Evolutionary conservation across 2,329 filamentous ascomycete species (phyloP).

Genomic region (Aspergillus sp.): DNA sequence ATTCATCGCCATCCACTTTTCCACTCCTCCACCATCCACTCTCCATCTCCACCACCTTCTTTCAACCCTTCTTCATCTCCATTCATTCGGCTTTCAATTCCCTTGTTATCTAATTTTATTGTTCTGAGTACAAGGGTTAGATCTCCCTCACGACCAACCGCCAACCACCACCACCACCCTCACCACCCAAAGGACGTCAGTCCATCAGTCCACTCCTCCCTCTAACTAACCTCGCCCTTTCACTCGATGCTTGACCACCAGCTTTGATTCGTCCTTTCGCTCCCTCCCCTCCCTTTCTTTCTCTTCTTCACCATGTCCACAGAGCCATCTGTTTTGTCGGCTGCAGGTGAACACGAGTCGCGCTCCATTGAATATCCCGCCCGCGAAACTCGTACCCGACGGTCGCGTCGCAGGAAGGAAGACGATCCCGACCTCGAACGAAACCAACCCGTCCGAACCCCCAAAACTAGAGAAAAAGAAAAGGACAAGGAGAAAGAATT

Average conservation of each 20-base stretch:
- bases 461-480: conserved; percentile 24
- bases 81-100: conserved; percentile 8
- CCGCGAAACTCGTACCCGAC: conserved; percentile 36
- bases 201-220: neutral
- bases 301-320: conserved; percentile 33
- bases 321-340: conserved; percentile 31
- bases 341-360: conserved; percentile 31
- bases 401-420: conserved; percentile 47
- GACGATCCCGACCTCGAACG: conserved; percentile 32
- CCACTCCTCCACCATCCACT: conserved; percentile 12
- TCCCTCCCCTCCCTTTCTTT: conserved; percentile 6
- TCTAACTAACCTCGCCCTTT: conserved; percentile 1
- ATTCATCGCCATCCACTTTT: conserved; percentile 13
- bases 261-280: neutral
- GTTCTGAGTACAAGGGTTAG: conserved; percentile 6
- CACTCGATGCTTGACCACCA: conserved; percentile 17
- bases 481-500: conserved; percentile 19
- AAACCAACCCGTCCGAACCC: conserved; percentile 29
- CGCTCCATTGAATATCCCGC: conserved; percentile 24
- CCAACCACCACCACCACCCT: conserved; percentile 13
- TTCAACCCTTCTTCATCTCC: conserved; percentile 12
- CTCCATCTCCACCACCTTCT: conserved; percentile 15
- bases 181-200: neutral
- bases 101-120: neutral
- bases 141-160: conserved; percentile 16